Evolutionary conservation across 176 grass and related monocot species (phyloP).

Genomic region (Lolium rigidum): DNA sequence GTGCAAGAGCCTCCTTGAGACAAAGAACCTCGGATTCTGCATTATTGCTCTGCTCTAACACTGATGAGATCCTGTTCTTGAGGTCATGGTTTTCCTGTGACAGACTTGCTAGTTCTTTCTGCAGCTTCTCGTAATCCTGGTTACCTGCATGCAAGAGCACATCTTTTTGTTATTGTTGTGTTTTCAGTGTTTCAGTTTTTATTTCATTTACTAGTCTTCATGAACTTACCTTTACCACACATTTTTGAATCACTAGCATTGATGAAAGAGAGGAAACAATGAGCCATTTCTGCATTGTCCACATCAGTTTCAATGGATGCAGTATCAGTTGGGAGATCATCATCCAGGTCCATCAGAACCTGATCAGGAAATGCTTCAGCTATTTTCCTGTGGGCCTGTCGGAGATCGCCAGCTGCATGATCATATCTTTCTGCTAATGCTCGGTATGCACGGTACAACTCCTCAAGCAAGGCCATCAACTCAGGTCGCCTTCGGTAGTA

Average conservation of each 20-base stretch:
- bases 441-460: slow-evolving; percentile 89
- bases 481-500: slow-evolving; percentile 90
- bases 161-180: slow-evolving; percentile 21
- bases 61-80: slow-evolving; percentile 54
- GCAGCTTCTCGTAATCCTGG: slow-evolving; percentile 61
- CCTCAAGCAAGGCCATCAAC: slow-evolving; percentile 87
- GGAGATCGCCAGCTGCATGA: slow-evolving; percentile 74
- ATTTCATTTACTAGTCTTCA: not conserved
- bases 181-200: slow-evolving; percentile 25
- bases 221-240: slow-evolving; percentile 51
- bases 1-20: slow-evolving; percentile 64
- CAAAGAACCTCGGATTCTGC: slow-evolving; percentile 52
- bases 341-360: slow-evolving; percentile 67
- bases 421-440: slow-evolving; percentile 91
- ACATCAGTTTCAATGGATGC: slow-evolving; percentile 48
- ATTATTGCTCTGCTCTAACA: slow-evolving; percentile 51
- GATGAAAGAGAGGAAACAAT: slow-evolving; percentile 51
- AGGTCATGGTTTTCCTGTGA: slow-evolving; percentile 80
- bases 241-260: slow-evolving; percentile 49
- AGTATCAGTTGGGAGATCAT: slow-evolving; percentile 64
- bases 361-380: slow-evolving; percentile 81
- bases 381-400: slow-evolving; percentile 81
- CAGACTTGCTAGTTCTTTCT: slow-evolving; percentile 74
- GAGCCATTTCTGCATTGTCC: slow-evolving; percentile 54
- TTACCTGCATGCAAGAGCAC: slow-evolving; percentile 48